Evolutionary conservation across 2,329 filamentous ascomycete genomes (phyloP).

Genomic region (Pyricularia sp.): DNA sequence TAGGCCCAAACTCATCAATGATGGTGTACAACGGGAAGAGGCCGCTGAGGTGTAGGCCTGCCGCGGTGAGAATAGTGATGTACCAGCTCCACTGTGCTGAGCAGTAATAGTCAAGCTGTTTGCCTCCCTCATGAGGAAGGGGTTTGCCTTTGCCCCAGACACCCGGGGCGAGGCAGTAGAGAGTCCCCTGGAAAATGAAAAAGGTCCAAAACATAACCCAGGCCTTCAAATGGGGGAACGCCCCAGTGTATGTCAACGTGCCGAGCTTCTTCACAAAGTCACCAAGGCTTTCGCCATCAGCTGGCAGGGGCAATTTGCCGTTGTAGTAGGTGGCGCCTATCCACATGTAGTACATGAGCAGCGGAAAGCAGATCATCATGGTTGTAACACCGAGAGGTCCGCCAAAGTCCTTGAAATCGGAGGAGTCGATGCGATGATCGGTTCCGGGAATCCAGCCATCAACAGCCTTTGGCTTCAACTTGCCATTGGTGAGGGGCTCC

Average conservation of each 20-base stretch:
- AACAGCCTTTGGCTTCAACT: slow-evolving; percentile 17
- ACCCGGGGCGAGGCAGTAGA: slow-evolving; percentile 78
- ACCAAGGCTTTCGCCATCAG: slow-evolving; percentile 48
- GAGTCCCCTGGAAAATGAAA: slow-evolving; percentile 68
- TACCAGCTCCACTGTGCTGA: slow-evolving; percentile 82
- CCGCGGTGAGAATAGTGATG: slow-evolving; percentile 60
- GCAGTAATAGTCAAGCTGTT: slow-evolving; percentile 90
- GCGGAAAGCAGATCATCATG: slow-evolving; percentile 90
- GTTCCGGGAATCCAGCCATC: slow-evolving; percentile 48
- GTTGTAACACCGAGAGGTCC: slow-evolving; percentile 64
- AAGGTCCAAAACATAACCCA: slow-evolving; percentile 96
- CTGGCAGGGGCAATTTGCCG: slow-evolving; percentile 61
- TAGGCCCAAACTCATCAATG: slow-evolving; percentile 86
- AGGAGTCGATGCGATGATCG: slow-evolving; percentile 51
- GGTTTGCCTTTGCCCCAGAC: slow-evolving; percentile 83
- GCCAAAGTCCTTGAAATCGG: slow-evolving; percentile 68
- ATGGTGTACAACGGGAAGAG: slow-evolving; percentile 82
- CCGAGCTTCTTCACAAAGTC: slow-evolving; percentile 64
- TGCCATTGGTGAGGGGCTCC: slow-evolving; percentile 17
- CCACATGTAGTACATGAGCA: slow-evolving; percentile 99
- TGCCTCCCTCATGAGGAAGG: slow-evolving; percentile 65
- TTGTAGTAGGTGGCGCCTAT: slow-evolving; percentile 87
- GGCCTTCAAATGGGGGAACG: slow-evolving; percentile 68
- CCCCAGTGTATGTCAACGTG: slow-evolving; percentile 65
- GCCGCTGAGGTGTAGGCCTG: slow-evolving; percentile 66